Evolutionary conservation across 805 yeast species (phyloP).

Genomic region (Spathaspora arborariae): DNA sequence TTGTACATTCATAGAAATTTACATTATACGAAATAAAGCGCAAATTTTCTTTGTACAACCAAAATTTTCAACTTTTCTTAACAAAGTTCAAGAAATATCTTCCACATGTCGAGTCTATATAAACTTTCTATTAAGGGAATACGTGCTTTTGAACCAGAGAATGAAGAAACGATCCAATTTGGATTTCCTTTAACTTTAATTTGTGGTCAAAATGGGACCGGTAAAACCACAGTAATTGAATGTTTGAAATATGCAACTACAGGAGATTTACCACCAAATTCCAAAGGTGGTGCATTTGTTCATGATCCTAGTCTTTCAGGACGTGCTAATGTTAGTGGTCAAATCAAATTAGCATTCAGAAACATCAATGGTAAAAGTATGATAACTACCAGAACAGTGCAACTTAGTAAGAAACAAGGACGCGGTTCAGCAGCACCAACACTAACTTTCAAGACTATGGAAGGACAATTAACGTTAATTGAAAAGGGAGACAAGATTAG

Average conservation of each 20-base stretch:
- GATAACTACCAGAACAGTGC: constrained; percentile 86
- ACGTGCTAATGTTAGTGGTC: constrained; percentile 78
- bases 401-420: constrained; percentile 55
- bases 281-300: constrained; percentile 93
- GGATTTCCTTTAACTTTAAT: constrained; percentile 88
- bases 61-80: neutral
- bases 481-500: constrained; percentile 67
- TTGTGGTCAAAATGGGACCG: constrained; percentile 95
- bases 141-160: constrained; percentile 84
- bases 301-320: constrained; percentile 86
- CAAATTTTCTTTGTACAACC: too few relatives aligned
- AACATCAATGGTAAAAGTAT: constrained; percentile 69
- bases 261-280: constrained; percentile 92
- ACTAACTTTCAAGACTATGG: constrained; percentile 80
- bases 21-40: neutral
- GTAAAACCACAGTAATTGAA: constrained; percentile 94
- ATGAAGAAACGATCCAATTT: constrained; percentile 82
- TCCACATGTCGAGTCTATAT: constrained; percentile 36
- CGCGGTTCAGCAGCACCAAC: constrained; percentile 31
- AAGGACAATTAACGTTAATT: constrained; percentile 76
- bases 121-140: constrained; percentile 70
- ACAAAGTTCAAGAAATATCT: neutral
- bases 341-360: constrained; percentile 81
- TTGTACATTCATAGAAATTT: neutral
- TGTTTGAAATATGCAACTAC: constrained; percentile 92